Evolutionary conservation across 495 filamentous ascomycete species (phyloP), one percentile per base, ranked within the genome.

Genomic region (Daldinia caldariorum): DNA sequence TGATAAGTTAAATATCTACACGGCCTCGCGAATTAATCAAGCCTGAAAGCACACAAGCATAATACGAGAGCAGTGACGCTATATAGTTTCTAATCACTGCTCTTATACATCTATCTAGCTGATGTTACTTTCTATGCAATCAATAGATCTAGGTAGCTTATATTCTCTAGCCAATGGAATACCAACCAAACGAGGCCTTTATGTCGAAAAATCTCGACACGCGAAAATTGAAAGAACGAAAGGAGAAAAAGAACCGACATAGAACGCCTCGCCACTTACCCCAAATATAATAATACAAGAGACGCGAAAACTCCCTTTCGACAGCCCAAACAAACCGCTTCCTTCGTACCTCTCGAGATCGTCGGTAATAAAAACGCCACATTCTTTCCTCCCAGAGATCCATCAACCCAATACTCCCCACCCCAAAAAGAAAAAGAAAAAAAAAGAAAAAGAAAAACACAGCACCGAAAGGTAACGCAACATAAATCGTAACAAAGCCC

Each of bases 261-360:
- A 47, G 10, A 22, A 47, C 43, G 43, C 43, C 18, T 6, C 12
- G 43, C 18, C 18, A 47, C 43, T 9, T 6, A 10, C 20, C 20
- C 3, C 43, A 16, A 47, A 47, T 47, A 47, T 4, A 47, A 18
- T 45, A 45, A 47, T 47, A 47, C 43, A 47, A 47, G 18, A 47
- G 43, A 4, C 43, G 16, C 20, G 18, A 5, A 47, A 47, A 0
- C 43, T 7, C 43, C 18, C 18, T 47, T 22, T 22, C 18, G 9
- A 47, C 43, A 18, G 4, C 43, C 43, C 18, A 8, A 22, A 47
- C 18, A 8, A 22, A 47, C 12, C 16, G 3, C 43, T 47, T 3
- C 43, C 43, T 47, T 47, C 26, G 26, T 3, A 26, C 26, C 3
- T 26, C 26, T 26, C 3, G 26, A 22, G 43, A 47, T 47, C 18